A percentile compares a stretch with the other conserved stretches of the same genome.
Conservation (phyloP, 208 protist species). For the Wallacemonas rigidus region DNA sequence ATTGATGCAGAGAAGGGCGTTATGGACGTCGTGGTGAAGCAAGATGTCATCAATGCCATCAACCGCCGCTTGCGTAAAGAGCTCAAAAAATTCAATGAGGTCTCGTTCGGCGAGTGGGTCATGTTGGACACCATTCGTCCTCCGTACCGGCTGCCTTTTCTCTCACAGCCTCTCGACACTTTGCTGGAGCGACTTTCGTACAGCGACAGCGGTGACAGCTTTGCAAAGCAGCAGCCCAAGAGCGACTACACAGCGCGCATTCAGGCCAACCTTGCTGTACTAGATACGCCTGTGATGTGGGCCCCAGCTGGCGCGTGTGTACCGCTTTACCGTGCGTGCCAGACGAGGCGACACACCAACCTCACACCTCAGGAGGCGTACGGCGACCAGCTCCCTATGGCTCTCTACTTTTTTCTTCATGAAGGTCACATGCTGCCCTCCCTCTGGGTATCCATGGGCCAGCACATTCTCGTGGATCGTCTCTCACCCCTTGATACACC, state of each 20-base stretch:
- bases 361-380: slow-evolving; percentile 6
- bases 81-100: slow-evolving; percentile 12
- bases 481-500: slow-evolving; percentile 42
- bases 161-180: slow-evolving; percentile 10
- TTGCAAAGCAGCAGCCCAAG: slow-evolving; percentile 14
- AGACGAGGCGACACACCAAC: slow-evolving; percentile 11
- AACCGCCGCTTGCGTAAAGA: slow-evolving; percentile 7
- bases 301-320: neutral
- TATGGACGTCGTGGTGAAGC: slow-evolving; percentile 40
- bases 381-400: slow-evolving; percentile 29
- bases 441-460: slow-evolving; percentile 29
- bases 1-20: slow-evolving; percentile 35
- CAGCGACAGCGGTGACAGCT: slow-evolving; percentile 16
- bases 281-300: slow-evolving; percentile 23
- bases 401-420: slow-evolving; percentile 39
- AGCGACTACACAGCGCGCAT: slow-evolving; percentile 8
- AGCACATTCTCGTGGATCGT: slow-evolving; percentile 42
- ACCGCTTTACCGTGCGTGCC: slow-evolving; percentile 16
- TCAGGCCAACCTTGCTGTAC: slow-evolving; percentile 22
- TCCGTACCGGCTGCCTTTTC: slow-evolving; percentile 18
- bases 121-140: slow-evolving; percentile 17
- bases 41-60: slow-evolving; percentile 31
- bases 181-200: slow-evolving; percentile 13
- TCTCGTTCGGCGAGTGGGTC: slow-evolving; percentile 15
- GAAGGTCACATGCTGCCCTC: slow-evolving; percentile 36